Conservation (phyloP, 2,329 filamentous ascomycete genomes). For the Elsinoe fawcettii region DNA sequence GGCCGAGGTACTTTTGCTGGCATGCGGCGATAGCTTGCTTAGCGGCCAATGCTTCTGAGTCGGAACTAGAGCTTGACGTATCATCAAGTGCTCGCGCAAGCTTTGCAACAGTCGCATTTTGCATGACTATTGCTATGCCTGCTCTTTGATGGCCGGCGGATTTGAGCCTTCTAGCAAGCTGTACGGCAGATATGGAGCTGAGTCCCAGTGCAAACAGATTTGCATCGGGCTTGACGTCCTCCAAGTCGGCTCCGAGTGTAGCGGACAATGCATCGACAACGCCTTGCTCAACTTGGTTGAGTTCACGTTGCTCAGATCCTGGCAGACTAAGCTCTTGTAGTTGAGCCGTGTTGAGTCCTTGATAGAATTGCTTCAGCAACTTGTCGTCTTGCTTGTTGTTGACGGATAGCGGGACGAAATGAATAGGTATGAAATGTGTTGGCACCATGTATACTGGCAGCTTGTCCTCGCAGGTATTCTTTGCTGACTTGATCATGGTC, state of each 20-base stretch:
- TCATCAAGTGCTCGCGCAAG: constrained; percentile 32
- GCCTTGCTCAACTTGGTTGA: constrained; percentile 35
- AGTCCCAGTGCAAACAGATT: constrained; percentile 81
- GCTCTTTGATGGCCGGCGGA: constrained; percentile 53
- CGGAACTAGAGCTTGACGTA: constrained; percentile 8
- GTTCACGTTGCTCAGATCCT: constrained; percentile 20
- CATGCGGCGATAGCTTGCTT: constrained; percentile 57
- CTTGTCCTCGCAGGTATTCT: constrained; percentile 57
- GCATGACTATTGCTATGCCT: constrained; percentile 60
- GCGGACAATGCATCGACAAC: constrained; percentile 50
- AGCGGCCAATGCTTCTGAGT: constrained; percentile 38
- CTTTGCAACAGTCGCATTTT: constrained; percentile 39
- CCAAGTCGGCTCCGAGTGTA: constrained; percentile 41
- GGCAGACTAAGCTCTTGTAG: constrained; percentile 44
- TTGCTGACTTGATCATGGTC: constrained; percentile 41
- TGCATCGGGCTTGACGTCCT: constrained; percentile 45
- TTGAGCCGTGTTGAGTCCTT: constrained; percentile 50
- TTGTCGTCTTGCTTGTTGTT: constrained; percentile 87
- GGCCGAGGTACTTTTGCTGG: constrained; percentile 51
- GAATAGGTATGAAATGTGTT: constrained; percentile 67
- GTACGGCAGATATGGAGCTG: constrained; percentile 77
- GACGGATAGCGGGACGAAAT: constrained; percentile 66
- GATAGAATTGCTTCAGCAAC: constrained; percentile 59
- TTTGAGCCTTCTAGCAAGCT: constrained; percentile 58
- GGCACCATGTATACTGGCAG: constrained; percentile 87